phyloP scores from a whole-genome alignment of 352 stramenopile genomes.

The Phytophthora cryptogea region DNA sequence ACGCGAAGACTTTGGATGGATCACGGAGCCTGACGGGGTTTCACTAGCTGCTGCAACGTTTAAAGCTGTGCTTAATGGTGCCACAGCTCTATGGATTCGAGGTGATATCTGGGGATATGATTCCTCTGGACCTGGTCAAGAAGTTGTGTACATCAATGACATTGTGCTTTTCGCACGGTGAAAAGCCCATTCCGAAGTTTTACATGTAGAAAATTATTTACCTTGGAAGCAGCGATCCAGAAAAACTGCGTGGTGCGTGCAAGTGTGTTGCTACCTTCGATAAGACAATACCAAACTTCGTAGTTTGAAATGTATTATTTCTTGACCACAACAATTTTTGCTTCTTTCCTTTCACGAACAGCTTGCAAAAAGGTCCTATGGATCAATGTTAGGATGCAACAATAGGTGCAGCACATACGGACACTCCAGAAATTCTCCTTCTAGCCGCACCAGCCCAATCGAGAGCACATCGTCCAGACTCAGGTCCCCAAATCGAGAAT shows the following conservation, averaged over 20 bases:
- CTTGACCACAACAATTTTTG: neutral
- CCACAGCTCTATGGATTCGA: conserved; percentile 58
- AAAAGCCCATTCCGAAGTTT: neutral
- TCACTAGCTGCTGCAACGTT: conserved; percentile 39
- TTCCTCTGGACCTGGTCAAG: conserved; percentile 49
- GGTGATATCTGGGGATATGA: conserved; percentile 69
- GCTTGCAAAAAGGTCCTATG: too few relatives aligned
- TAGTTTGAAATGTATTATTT: too few relatives aligned
- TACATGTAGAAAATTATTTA: too few relatives aligned
- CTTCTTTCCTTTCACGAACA: neutral
- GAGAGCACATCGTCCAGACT: conserved; percentile 6
- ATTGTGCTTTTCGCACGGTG: conserved; percentile 48
- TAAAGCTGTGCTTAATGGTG: conserved; percentile 32
- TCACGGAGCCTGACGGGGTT: conserved; percentile 52
- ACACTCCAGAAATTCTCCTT: neutral
- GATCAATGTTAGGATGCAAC: neutral
- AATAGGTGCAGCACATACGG: conserved; percentile 7
- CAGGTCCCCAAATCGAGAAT: neutral
- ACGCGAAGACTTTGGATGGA: conserved; percentile 80
- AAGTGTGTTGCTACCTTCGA: too few relatives aligned
- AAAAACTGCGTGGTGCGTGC: too few relatives aligned
- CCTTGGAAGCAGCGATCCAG: too few relatives aligned
- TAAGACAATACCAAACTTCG: too few relatives aligned
- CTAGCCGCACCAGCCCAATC: conserved; percentile 1
- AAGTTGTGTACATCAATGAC: conserved; percentile 80